These are phyloP conservation scores for Candida sanyaensis DNA, from an alignment of 1,139 yeast genomes.

Conservation along the genomic window DNA sequence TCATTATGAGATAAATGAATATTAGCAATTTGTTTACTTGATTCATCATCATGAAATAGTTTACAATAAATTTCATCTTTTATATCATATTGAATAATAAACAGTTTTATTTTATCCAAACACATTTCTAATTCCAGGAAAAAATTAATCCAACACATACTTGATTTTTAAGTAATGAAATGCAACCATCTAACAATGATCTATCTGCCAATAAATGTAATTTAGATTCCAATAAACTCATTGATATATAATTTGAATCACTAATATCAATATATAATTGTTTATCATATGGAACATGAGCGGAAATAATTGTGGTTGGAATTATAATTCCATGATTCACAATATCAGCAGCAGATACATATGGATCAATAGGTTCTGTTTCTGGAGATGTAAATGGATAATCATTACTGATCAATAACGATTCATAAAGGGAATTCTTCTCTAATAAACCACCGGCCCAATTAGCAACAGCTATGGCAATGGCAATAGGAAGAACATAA, in stretches of 20 bases:
- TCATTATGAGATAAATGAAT: constrained; percentile 14
- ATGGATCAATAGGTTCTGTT: constrained; percentile 41
- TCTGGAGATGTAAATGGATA: constrained; percentile 55
- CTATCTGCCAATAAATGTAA: constrained; percentile 37
- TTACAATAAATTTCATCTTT: constrained; percentile 37
- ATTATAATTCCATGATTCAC: constrained; percentile 23
- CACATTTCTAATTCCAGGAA: constrained; percentile 57
- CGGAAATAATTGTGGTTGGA: not conserved
- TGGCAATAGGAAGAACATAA: constrained; percentile 60
- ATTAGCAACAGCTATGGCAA: constrained; percentile 58
- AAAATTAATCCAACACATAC: constrained; percentile 49
- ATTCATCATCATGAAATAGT: constrained; percentile 16
- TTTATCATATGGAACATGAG: constrained; percentile 10
- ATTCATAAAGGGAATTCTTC: constrained; percentile 54
- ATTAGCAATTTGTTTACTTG: constrained; percentile 5
- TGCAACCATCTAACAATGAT: constrained; percentile 55
- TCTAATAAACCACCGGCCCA: constrained; percentile 60
- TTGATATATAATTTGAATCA: constrained; percentile 36
- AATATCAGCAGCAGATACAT: constrained; percentile 37
- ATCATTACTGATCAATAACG: constrained; percentile 49
- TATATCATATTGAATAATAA: constrained; percentile 27
- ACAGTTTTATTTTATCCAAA: constrained; percentile 45
- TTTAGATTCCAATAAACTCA: constrained; percentile 33
- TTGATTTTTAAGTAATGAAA: constrained; percentile 43
- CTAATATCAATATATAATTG: constrained; percentile 40